Percentiles rank a stretch among this genome's conserved stretches.
Evolutionary conservation across 2,329 filamentous ascomycete genomes (phyloP).

Genomic region (Blastomyces parvus): DNA sequence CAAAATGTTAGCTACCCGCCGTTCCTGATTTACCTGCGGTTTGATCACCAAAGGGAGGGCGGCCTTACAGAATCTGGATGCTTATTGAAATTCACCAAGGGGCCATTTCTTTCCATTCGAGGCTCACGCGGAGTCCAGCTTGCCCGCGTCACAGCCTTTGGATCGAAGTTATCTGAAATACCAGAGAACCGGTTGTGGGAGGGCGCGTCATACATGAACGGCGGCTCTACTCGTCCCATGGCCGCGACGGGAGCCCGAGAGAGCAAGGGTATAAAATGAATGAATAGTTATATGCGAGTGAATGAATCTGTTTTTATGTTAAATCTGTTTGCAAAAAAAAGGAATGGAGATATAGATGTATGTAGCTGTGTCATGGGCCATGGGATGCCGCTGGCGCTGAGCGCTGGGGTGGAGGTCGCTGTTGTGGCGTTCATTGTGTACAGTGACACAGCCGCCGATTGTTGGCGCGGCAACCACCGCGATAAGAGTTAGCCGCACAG

Average conservation of each 20-base stretch:
- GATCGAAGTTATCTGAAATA: slow-evolving; percentile 59
- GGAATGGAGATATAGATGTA: not conserved
- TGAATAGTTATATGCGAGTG: not conserved
- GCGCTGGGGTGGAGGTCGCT: not conserved
- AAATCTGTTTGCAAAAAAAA: not conserved
- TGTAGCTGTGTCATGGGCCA: not conserved
- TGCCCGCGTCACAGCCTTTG: slow-evolving; percentile 72
- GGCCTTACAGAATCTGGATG: slow-evolving; percentile 65
- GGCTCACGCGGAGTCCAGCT: slow-evolving; percentile 55
- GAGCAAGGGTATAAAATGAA: slow-evolving; percentile 19
- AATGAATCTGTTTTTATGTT: not conserved
- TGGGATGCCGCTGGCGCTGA: slow-evolving; percentile 3
- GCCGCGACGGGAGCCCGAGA: slow-evolving; percentile 22
- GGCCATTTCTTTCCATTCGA: slow-evolving; percentile 60
- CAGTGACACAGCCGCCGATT: slow-evolving; percentile 16
- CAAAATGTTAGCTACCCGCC: slow-evolving; percentile 9
- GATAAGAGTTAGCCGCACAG: slow-evolving; percentile 17
- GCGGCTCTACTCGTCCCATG: slow-evolving; percentile 49
- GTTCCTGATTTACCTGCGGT: slow-evolving; percentile 7
- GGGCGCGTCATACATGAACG: slow-evolving; percentile 63
- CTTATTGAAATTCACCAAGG: slow-evolving; percentile 69
- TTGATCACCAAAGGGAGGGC: not conserved
- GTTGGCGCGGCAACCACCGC: slow-evolving; percentile 26
- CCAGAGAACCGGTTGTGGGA: slow-evolving; percentile 45
- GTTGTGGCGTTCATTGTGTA: slow-evolving; percentile 11